Base-by-base conservation (phyloP, 2,329 filamentous ascomycete genomes). In the Zarea fungicola region DNA sequence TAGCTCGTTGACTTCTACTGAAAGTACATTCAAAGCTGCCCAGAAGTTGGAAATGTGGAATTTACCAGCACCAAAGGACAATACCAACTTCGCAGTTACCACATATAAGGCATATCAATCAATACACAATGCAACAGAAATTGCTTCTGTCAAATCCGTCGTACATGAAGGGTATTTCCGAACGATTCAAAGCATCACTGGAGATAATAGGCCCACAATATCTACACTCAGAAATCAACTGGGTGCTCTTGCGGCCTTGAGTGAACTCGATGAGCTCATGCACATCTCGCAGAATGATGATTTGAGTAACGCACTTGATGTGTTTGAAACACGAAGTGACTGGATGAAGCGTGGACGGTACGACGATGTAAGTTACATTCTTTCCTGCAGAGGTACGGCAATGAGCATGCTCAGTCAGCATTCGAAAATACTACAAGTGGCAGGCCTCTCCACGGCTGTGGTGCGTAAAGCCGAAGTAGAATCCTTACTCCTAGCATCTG, bases 21-120 rank as follows among this genome's bases (percentile, higher is more conserved):
- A 89, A 40, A 85, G 78, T 53, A 89, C 89, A 46, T 85, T 95
- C 54, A 79, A 82, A 46, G 89, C 88, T 6, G 90, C 91, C 18
- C 80, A 88, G 52, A 86, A 85, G 55, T 73, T 97, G 14, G 90
- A 93, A 56, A 85, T 92, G 59, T 99, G 93, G 93, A 91, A 96
- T 62, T 76, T 97, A 18, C 87, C 88, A 13, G 83, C 84, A 1
- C 87, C 90, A 1, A 72, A 76, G 7, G 69, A 75, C 3, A 79
- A 77, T 42, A 72, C 76, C 11, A 84, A 80, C 25, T 80, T 85
- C 48, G 75, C 84, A 1, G 83, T 85, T 3, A 84, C 81, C 1
- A 72, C 92, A 1, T 96, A 95, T 68, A 86, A 84, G 58, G 82
- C 83, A 0, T 90, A 95, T 51, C 89, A 96, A 62, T 81, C 82